phyloP scores from a whole-genome alignment of 2,329 filamentous ascomycete genomes.

The Fusarium cicatricum region DNA sequence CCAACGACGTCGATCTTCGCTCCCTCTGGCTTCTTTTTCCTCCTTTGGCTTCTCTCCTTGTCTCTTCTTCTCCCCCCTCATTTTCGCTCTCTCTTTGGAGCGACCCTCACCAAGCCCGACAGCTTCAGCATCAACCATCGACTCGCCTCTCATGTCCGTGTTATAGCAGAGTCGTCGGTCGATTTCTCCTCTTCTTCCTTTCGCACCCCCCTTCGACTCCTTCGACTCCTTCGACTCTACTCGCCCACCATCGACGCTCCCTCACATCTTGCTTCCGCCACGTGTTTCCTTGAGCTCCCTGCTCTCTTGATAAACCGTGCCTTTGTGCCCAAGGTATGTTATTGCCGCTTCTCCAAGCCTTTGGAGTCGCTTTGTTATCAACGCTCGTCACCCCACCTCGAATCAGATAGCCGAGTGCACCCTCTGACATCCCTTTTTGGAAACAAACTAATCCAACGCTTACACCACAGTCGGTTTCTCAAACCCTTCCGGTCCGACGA shows the following conservation, averaged over 20 bases:
- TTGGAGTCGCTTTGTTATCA: slow-evolving; percentile 4
- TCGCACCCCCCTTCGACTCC: slow-evolving; percentile 14
- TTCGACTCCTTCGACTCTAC: slow-evolving; percentile 13
- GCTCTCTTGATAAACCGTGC: slow-evolving; percentile 20
- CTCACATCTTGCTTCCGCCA: slow-evolving; percentile 20
- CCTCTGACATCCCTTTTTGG: slow-evolving; percentile 4
- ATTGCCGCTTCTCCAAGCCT: slow-evolving; percentile 7
- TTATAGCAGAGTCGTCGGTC: slow-evolving; percentile 47
- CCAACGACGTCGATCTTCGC: slow-evolving; percentile 36
- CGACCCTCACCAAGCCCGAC: slow-evolving; percentile 16
- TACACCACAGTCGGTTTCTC: neutral
- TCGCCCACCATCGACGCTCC: slow-evolving; percentile 21
- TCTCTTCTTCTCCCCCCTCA: slow-evolving; percentile 6
- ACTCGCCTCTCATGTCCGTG: slow-evolving; percentile 44
- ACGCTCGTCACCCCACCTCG: slow-evolving; percentile 32
- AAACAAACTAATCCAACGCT: slow-evolving; percentile 20
- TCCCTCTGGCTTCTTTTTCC: slow-evolving; percentile 28
- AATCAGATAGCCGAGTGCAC: slow-evolving; percentile 16
- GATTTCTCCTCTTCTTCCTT: slow-evolving; percentile 29
- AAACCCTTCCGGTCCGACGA: slow-evolving; percentile 13
- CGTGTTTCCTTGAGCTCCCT: slow-evolving; percentile 18
- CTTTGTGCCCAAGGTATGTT: slow-evolving; percentile 34
- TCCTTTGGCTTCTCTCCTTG: slow-evolving; percentile 20
- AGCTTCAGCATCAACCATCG: slow-evolving; percentile 2
- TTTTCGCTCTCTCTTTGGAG: slow-evolving; percentile 34